Evolutionary conservation across 768 basidiomycete species (phyloP).

Genomic region (Leccinum obscurum): DNA sequence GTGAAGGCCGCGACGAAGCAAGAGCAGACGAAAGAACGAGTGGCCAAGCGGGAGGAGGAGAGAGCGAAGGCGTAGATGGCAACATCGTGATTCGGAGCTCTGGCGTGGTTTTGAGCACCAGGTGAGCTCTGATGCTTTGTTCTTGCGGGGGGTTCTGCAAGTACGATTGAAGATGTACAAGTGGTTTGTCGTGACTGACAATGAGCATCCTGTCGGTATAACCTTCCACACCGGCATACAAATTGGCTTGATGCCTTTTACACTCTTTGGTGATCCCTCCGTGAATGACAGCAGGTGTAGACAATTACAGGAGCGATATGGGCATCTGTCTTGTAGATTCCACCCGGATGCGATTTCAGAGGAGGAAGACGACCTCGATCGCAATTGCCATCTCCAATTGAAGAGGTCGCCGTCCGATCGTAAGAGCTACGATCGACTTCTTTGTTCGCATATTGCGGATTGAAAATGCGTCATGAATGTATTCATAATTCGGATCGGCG

Average conservation of each 20-base stretch:
- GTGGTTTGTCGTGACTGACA: not conserved
- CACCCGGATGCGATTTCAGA: too few species aligned
- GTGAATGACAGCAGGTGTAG: not conserved
- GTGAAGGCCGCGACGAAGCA: slow-evolving; percentile 68
- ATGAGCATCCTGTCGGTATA: not conserved
- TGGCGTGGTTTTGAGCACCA: not conserved
- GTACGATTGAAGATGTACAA: not conserved
- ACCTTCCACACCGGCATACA: not conserved
- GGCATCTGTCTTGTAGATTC: too few species aligned
- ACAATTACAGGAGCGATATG: not conserved
- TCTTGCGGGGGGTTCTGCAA: not conserved
- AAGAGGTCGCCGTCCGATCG: too few species aligned
- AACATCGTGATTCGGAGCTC: not conserved
- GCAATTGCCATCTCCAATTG: too few species aligned
- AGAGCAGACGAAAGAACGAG: slow-evolving; percentile 65
- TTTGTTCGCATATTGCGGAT: too few species aligned
- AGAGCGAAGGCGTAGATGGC: slow-evolving; percentile 22
- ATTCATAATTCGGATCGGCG: too few species aligned
- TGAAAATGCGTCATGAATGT: too few species aligned
- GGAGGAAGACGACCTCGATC: too few species aligned
- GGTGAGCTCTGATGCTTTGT: not conserved
- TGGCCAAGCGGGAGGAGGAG: slow-evolving; percentile 56
- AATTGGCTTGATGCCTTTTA: not conserved
- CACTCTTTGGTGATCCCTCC: not conserved
- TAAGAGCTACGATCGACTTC: too few species aligned